phyloP scores from a whole-genome alignment of 2,329 filamentous ascomycete genomes.

The Claviceps arundinis region DNA sequence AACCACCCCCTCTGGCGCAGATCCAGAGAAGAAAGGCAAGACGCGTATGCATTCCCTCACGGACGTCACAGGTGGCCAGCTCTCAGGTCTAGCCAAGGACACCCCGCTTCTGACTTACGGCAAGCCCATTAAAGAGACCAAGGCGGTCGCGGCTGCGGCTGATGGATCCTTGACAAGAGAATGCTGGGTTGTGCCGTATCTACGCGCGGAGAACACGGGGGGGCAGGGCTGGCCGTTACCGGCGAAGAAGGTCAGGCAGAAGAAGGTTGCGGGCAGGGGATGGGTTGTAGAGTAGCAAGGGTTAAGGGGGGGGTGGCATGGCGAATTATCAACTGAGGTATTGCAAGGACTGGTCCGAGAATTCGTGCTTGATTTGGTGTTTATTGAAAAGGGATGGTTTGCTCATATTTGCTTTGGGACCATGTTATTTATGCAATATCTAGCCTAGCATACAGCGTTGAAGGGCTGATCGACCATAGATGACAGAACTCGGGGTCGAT shows the following conservation, averaged over 20 bases:
- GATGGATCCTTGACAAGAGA: slow-evolving; percentile 41
- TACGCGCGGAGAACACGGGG: slow-evolving; percentile 54
- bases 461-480: too few species aligned
- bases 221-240: slow-evolving; percentile 73
- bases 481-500: too few species aligned
- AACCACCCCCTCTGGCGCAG: slow-evolving; percentile 36
- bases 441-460: too few species aligned
- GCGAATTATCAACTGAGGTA: too few species aligned
- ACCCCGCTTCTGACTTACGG: slow-evolving; percentile 75
- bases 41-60: slow-evolving; percentile 84
- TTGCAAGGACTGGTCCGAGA: not conserved
- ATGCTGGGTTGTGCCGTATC: slow-evolving; percentile 69
- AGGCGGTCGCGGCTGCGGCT: slow-evolving; percentile 24
- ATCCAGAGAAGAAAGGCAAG: slow-evolving; percentile 46
- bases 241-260: slow-evolving; percentile 73
- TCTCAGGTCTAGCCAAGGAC: slow-evolving; percentile 67
- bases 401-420: not conserved
- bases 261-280: slow-evolving; percentile 54
- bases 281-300: slow-evolving; percentile 52
- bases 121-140: slow-evolving; percentile 80
- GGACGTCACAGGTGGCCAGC: slow-evolving; percentile 59
- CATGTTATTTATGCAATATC: not conserved
- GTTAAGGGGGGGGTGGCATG: not conserved
- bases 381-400: not conserved
- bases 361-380: not conserved